Evolutionary conservation across 352 stramenopile genomes (phyloP), one percentile per base, ranked within the genome.

Genomic region (Globisporangium abappressorium): DNA sequence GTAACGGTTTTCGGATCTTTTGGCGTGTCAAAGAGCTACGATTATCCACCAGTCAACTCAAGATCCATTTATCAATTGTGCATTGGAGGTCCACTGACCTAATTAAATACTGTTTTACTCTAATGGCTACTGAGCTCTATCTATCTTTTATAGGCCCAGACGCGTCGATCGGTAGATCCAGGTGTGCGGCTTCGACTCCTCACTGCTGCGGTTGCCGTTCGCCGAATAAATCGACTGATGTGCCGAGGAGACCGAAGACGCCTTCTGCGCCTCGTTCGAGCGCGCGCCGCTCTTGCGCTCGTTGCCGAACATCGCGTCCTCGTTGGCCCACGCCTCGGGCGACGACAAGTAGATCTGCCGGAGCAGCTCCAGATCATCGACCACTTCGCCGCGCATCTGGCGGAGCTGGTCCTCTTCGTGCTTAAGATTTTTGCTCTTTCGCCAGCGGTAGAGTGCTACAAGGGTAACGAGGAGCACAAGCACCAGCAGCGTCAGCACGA

Each of bases 331-430:
- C 15, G 26, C n/a, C 34, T 66, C 57, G 15, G 65, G 41, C 11
- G 75, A 80, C 54, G 80, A 72, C 59, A 83, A 26, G 46, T 78
- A 84, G 30, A 87, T 70, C 38, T 77, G 76, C n/a, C 55, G 72
- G 60, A 83, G 70, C 8, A 83, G 57, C 46, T 84, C 77, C 1
- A 84, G 55, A 53, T 86, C 76, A 64, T 84, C 70, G 0, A 73
- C 64, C 22, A 70, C 74, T 6, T 81, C 75, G 22, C 76, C 78
- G 22, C 69, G 75, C 74, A 86, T 79, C n/a, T 66, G 71, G 11
- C 71, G 67, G 30, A 84, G 67, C 66, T 78, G 68, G 5, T 49
- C 64, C 24, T 86, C 77, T 47, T 86, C 76, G 36, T 71, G 53
- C 1, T 30, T 54, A 11, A 80, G 69, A 15, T 72, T 59, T 61